phyloP scores from a whole-genome alignment of 495 filamentous ascomycete species.

The Aspergillus cavernicola region DNA sequence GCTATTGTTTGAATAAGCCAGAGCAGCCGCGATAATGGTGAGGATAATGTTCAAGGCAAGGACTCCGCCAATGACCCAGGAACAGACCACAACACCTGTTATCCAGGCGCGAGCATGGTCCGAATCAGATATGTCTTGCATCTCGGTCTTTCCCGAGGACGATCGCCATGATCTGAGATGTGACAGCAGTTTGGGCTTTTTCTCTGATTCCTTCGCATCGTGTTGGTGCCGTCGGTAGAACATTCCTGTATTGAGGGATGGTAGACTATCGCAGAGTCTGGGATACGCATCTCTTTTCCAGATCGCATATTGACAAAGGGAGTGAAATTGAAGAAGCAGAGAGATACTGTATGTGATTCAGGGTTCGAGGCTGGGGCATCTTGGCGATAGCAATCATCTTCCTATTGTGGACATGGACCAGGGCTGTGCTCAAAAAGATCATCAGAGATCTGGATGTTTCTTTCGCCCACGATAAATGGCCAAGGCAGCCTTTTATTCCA shows the following conservation, averaged over 20 bases:
- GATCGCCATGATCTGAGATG: neutral
- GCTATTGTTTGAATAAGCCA: neutral
- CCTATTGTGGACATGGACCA: neutral
- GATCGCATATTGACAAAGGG: neutral
- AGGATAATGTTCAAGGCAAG: conserved; percentile 4
- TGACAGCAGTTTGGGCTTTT: neutral
- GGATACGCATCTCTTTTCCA: neutral
- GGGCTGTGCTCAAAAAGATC: neutral
- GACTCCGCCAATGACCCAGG: neutral
- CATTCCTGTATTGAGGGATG: neutral
- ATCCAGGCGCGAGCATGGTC: conserved; percentile 4
- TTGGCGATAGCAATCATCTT: neutral
- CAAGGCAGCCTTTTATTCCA: too few species aligned
- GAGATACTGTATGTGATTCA: neutral
- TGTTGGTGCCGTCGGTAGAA: neutral
- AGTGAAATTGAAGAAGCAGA: neutral
- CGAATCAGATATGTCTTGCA: neutral
- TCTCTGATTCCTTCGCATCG: neutral
- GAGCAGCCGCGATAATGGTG: conserved; percentile 3
- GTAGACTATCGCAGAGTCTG: too few species aligned
- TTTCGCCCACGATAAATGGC: too few species aligned
- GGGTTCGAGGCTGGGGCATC: neutral
- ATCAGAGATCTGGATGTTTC: neutral
- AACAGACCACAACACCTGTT: conserved; percentile 5
- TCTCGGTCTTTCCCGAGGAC: neutral